phyloP scores from a whole-genome alignment of 352 stramenopile genomes.

The Sclerospora graminicola region DNA sequence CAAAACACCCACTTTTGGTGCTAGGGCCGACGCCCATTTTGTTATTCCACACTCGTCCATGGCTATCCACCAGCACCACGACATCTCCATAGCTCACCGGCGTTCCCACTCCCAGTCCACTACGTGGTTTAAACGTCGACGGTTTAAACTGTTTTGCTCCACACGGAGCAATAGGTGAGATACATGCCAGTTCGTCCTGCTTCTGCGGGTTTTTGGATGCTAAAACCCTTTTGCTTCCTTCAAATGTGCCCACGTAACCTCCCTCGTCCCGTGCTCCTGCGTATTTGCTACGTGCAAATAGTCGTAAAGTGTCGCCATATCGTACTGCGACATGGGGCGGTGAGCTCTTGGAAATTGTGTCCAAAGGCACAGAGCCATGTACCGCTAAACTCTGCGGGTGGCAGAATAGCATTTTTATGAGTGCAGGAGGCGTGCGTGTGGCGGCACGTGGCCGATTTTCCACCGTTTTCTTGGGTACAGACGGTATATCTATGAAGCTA shows the following conservation, averaged over 20 bases:
- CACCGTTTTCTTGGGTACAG: too few relatives aligned
- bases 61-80: slow-evolving; percentile 65
- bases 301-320: slow-evolving; percentile 57
- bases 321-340: slow-evolving; percentile 55
- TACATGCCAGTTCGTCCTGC: slow-evolving; percentile 51
- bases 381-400: too few relatives aligned
- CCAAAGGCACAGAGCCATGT: slow-evolving; percentile 21
- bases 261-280: slow-evolving; percentile 10
- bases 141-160: slow-evolving; percentile 30
- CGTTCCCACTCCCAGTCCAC: slow-evolving; percentile 35
- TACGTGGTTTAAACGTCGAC: slow-evolving; percentile 59
- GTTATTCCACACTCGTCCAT: slow-evolving; percentile 75
- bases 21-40: slow-evolving; percentile 70
- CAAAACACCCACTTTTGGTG: slow-evolving; percentile 74
- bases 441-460: too few relatives aligned
- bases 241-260: slow-evolving; percentile 68
- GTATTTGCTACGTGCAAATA: slow-evolving; percentile 61
- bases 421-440: too few relatives aligned
- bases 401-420: too few relatives aligned
- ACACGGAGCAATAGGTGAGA: slow-evolving; percentile 38
- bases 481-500: too few relatives aligned
- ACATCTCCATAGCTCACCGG: slow-evolving; percentile 76
- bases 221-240: slow-evolving; percentile 48
- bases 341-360: slow-evolving; percentile 31
- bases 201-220: slow-evolving; percentile 51